Evolutionary conservation across 208 protist species (phyloP), one percentile per base, ranked within the genome.

Genomic region (Phytomonas francai): DNA sequence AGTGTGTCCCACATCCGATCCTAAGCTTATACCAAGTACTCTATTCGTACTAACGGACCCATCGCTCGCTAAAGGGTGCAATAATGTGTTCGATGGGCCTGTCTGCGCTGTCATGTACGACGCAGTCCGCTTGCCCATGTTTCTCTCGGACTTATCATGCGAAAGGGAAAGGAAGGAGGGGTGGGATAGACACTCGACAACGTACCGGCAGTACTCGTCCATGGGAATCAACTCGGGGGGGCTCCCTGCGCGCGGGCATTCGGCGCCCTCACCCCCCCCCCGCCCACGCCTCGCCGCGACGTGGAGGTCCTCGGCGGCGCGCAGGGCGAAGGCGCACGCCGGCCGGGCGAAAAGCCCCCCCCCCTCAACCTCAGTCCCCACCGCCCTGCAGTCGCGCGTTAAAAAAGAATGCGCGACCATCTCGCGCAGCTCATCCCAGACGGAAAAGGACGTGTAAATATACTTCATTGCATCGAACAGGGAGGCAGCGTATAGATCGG

Each of bases 351-450:
- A 6, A 72, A 51, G 4, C 74, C 68, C 45, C 25, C 4, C 2
- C 56, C 36, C 59, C 36, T 56, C 59, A 30, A 3, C 12, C 22
- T 7, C 5, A 9, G 16, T 45, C 39, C 30, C 39, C 58, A 27
- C 45, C 30, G 22, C 42, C 19, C 27, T n/a, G 51, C 60, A 72
- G 54, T 89, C 84, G 27, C 75, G 63, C 16, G 84, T 78, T 36
- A 91, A 65, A 71, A 92, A 94, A 3, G 84, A 78, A 7, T 59
- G 56, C 0, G 84, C 77, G 4, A 95, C 83, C 1, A 80, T 59
- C 31, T 81, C 72, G 29, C 78, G 72, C 60, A 92, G 56, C 60
- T 92, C 87, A 39, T 91, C 85, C 90, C 90, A 95, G 16, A 84
- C 73, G 12, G 87, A 73, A 22, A 73, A 76, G 0, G 90, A 83